These are phyloP conservation scores for Kodamaea neixiangensis DNA, from an alignment of 805 yeast species.

Conservation along the genomic window DNA sequence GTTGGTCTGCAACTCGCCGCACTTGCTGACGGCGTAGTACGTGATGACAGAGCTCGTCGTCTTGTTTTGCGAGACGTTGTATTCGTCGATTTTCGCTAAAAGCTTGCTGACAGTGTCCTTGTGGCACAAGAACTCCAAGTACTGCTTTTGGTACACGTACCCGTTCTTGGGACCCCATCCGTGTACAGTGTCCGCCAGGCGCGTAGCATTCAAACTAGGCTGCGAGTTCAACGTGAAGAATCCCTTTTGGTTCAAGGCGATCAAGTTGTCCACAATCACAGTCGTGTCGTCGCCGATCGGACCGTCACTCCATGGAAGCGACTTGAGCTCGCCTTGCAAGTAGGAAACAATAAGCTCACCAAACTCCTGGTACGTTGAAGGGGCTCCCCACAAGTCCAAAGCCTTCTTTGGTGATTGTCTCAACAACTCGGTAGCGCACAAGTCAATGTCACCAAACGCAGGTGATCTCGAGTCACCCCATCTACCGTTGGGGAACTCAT, in stretches of 20 bases:
- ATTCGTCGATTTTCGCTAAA: slow-evolving; percentile 42
- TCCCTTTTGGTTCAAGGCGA: slow-evolving; percentile 64
- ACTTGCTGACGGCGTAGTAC: slow-evolving; percentile 70
- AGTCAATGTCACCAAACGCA: slow-evolving; percentile 89
- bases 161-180: slow-evolving; percentile 98
- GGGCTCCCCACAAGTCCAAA: slow-evolving; percentile 85
- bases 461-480: slow-evolving; percentile 99
- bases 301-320: slow-evolving; percentile 96
- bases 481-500: slow-evolving; percentile 97
- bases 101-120: slow-evolving; percentile 43
- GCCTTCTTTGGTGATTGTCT: slow-evolving; percentile 83
- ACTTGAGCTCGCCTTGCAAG: slow-evolving; percentile 65
- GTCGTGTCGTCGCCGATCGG: slow-evolving; percentile 77
- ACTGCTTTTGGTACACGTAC: slow-evolving; percentile 92
- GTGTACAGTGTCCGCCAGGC: slow-evolving; percentile 65
- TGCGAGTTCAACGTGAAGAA: slow-evolving; percentile 89
- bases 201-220: slow-evolving; percentile 83
- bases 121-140: slow-evolving; percentile 81
- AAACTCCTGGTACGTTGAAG: slow-evolving; percentile 60
- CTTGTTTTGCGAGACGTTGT: slow-evolving; percentile 41
- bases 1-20: slow-evolving; percentile 63
- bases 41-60: slow-evolving; percentile 55
- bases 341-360: slow-evolving; percentile 66
- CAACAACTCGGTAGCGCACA: slow-evolving; percentile 74
- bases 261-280: slow-evolving; percentile 57